phyloP scores from a whole-genome alignment of 2,329 filamentous ascomycete species.

The Colletotrichum lupini region DNA sequence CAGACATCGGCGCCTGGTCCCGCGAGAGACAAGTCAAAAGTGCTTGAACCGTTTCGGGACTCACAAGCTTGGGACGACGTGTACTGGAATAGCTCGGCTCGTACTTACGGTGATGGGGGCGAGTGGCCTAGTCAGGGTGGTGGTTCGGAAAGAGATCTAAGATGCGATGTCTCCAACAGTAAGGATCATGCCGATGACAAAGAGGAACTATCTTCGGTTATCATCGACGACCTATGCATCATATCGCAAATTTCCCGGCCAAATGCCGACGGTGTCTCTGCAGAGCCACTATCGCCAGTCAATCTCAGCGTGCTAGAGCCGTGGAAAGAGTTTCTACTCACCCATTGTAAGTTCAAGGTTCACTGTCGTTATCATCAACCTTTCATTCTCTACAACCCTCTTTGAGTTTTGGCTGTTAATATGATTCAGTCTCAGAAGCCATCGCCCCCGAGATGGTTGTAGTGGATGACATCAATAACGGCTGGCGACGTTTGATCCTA shows the following conservation, averaged over 20 bases:
- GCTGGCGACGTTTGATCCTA: conserved; percentile 38
- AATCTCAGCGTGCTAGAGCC: conserved; percentile 1
- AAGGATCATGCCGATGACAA: too few species aligned
- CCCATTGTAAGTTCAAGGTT: conserved; percentile 31
- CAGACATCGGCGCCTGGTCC: background rate
- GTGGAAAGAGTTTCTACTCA: conserved; percentile 18
- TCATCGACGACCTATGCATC: background rate
- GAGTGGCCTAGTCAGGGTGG: background rate
- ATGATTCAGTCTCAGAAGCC: conserved; percentile 36
- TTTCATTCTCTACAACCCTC: too few species aligned
- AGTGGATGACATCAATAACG: conserved; percentile 37
- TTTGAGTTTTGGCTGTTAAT: too few species aligned
- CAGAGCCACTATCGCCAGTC: background rate
- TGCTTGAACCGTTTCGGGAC: background rate
- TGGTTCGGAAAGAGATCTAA: background rate
- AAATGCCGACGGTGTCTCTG: background rate
- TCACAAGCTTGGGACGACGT: background rate
- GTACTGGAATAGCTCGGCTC: background rate
- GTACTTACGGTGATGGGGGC: background rate
- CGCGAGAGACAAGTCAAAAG: background rate
- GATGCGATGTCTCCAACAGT: too few species aligned
- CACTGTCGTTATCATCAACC: too few species aligned
- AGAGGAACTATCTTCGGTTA: too few species aligned
- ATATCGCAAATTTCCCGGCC: background rate
- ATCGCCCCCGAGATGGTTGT: conserved; percentile 41